These are phyloP conservation scores for Aspergillus hortae DNA, from an alignment of 2,329 filamentous ascomycete species.

Conservation along the genomic window DNA sequence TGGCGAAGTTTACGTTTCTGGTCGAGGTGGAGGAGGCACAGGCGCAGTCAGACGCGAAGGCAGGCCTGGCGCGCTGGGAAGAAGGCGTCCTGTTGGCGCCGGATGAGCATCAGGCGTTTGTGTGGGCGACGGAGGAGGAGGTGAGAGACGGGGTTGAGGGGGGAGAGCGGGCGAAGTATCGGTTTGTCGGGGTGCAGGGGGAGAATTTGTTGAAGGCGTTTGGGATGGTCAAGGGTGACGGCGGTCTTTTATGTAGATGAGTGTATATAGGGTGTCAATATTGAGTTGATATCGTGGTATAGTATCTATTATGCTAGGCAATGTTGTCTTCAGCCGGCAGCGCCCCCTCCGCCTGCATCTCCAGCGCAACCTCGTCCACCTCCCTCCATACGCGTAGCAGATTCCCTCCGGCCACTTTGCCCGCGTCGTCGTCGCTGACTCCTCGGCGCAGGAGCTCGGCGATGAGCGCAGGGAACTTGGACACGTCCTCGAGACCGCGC, in stretches of 20 bases:
- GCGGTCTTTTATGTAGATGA: too few species aligned
- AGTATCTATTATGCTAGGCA: not conserved
- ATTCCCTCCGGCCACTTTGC: conserved; percentile 75
- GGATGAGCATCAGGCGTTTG: conserved; percentile 33
- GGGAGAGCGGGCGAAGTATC: conserved; percentile 12
- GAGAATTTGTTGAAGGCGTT: conserved; percentile 23
- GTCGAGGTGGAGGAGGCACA: conserved; percentile 30
- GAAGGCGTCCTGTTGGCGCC: conserved; percentile 27
- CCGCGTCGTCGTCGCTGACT: conserved; percentile 68
- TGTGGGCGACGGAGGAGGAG: conserved; percentile 39
- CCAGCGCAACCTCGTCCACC: conserved; percentile 67
- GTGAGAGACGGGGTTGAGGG: conserved; percentile 15
- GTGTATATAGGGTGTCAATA: not conserved
- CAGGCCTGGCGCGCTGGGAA: conserved; percentile 12
- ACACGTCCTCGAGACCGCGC: conserved; percentile 76
- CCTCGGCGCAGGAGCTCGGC: conserved; percentile 70
- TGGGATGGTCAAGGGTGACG: not conserved
- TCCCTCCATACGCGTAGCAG: conserved; percentile 79
- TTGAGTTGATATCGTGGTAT: conserved; percentile 10
- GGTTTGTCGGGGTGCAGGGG: conserved; percentile 20
- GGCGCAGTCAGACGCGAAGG: not conserved
- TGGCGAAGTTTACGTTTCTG: conserved; percentile 37
- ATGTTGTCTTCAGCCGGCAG: conserved; percentile 41
- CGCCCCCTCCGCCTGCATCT: conserved; percentile 58
- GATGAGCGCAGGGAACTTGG: conserved; percentile 75